These are phyloP conservation scores for Udeniomyces megalosporus DNA, from an alignment of 768 basidiomycete genomes.

Conservation along the genomic window DNA sequence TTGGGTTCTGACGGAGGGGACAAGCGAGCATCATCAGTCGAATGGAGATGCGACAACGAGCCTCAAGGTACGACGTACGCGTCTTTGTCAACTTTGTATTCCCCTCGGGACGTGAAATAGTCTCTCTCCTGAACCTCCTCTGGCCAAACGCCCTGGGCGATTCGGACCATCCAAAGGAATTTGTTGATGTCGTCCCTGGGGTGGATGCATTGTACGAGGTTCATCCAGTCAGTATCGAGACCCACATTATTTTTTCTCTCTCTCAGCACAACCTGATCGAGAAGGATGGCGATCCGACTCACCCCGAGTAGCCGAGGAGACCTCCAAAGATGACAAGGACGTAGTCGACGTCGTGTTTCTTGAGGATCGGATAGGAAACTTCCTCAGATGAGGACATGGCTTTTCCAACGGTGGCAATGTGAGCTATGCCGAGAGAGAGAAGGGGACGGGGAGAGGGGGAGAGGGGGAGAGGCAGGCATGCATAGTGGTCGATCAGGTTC, in stretches of 20 bases:
- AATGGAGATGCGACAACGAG: background rate
- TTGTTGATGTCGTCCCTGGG: conserved; percentile 95
- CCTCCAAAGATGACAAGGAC: conserved; percentile 96
- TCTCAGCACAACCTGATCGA: too few species aligned
- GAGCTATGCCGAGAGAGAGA: conserved; percentile 37
- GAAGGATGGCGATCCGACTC: background rate
- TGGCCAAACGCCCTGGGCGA: conserved; percentile 81
- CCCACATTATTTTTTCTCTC: background rate
- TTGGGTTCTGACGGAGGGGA: conserved; percentile 32
- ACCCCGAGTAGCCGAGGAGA: conserved; percentile 77
- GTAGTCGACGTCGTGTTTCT: conserved; percentile 92
- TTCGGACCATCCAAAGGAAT: conserved; percentile 89
- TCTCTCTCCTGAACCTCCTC: conserved; percentile 91
- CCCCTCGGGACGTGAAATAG: conserved; percentile 82
- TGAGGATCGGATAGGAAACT: conserved; percentile 87
- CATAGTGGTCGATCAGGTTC: too few species aligned
- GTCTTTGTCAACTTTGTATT: conserved; percentile 76
- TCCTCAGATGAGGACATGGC: conserved; percentile 92
- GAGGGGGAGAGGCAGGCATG: background rate
- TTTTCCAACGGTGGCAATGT: conserved; percentile 97
- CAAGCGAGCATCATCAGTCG: background rate
- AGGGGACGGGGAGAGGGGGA: conserved; percentile 24
- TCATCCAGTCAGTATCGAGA: background rate
- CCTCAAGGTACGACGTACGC: conserved; percentile 34
- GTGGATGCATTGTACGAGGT: background rate